Evolutionary conservation across 2,329 filamentous ascomycete genomes (phyloP).

Genomic region (Xylariaceae sp.): DNA sequence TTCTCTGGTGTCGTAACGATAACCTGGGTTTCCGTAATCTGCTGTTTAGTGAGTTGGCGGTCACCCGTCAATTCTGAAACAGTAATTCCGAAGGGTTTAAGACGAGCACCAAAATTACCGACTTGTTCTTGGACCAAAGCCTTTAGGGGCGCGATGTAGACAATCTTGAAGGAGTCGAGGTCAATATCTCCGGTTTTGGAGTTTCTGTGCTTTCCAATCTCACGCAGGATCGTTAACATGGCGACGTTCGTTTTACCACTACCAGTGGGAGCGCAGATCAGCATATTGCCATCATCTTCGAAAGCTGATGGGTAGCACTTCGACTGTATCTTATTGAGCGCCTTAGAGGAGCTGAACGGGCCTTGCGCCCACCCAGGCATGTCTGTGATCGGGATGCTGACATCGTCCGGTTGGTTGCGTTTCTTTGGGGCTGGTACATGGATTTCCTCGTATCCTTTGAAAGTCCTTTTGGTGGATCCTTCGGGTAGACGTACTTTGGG

Average conservation of each 20-base stretch:
- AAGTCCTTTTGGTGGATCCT: conserved; percentile 89
- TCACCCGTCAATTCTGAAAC: conserved; percentile 97
- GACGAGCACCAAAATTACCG: conserved; percentile 88
- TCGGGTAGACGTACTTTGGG: conserved; percentile 90
- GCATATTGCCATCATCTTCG: conserved; percentile 91
- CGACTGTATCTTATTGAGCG: conserved; percentile 92
- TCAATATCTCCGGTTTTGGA: conserved; percentile 88
- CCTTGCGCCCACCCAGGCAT: conserved; percentile 88
- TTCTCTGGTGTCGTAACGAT: conserved; percentile 99
- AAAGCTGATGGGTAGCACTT: conserved; percentile 91
- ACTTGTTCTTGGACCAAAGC: conserved; percentile 97
- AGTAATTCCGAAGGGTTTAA: conserved; percentile 85
- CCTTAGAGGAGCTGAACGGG: conserved; percentile 81
- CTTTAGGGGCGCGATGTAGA: conserved; percentile 95
- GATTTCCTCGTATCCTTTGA: conserved; percentile 98
- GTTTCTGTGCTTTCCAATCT: conserved; percentile 93
- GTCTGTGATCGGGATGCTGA: conserved; percentile 76
- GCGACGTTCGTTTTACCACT: conserved; percentile 98
- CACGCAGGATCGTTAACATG: conserved; percentile 92
- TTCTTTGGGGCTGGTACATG: conserved; percentile 93
- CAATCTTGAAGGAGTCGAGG: conserved; percentile 95
- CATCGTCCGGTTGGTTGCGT: conserved; percentile 74
- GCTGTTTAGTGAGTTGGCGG: conserved; percentile 95
- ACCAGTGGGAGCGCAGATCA: conserved; percentile 94
- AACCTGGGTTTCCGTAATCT: conserved; percentile 95